Base-by-base conservation (phyloP, 352 stramenopile species). In the Pythium phragmitis region DNA sequence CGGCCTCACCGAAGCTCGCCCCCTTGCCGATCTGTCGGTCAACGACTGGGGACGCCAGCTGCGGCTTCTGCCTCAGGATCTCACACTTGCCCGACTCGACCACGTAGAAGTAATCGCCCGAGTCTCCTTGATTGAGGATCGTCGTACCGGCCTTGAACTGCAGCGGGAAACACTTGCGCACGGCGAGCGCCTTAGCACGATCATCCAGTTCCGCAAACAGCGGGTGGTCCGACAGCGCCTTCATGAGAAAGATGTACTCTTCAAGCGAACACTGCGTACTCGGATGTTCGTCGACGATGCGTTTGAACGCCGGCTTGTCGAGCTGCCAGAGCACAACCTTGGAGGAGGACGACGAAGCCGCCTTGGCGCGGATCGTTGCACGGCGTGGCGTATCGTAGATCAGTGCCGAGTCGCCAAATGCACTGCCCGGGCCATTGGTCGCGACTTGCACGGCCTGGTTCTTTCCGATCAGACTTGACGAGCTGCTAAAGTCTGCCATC, bases 1-100 rank as follows among this genome's bases (percentile, higher is more conserved):
- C 96, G 13, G 98, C 90, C 82, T 99, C 97, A 9, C 96, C 97
- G 73, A 99, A 99, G 57, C 73, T 92, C 23, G 82, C 74, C 14
- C 84, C 80, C 30, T 74, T 70, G 2, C 85, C 85, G 30, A 96
- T 85, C 21, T 88, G 66, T 4, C 84, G 79, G 54, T 94, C 87
- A 0, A 96, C 72, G 21, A 91, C 80, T 28, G 80, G 62, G 7
- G 73, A 65, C 1, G 68, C 57, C 26, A 69, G 71, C 33, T 81
- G 77, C 17, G 83, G 80, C 28, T 96, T 94, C 16, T 76, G 66
- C 7, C 87, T 77, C 49, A 85, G 74, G 23, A 96, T 88, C 45
- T 90, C 80, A 41, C 87, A 96, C 33, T 80, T 74, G 39, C 87
- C 85, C 6, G 65, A 80, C 63, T 96, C 85, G 41, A 96, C 76